These are phyloP conservation scores for Nemophila menziesii DNA, from an alignment of 257 asterid genomes.

Conservation along the genomic window DNA sequence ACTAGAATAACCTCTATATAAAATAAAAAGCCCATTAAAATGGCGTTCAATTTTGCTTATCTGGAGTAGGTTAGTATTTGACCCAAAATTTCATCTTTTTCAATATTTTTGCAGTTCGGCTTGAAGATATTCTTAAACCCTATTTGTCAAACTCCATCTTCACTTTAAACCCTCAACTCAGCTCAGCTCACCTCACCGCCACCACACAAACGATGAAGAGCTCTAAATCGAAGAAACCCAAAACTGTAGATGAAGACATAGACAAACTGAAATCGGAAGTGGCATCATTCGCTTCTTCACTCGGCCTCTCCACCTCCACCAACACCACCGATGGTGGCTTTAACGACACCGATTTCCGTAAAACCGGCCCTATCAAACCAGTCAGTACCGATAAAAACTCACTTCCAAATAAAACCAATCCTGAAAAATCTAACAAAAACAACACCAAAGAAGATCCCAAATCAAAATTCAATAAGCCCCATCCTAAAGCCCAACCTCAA, in stretches of 20 bases:
- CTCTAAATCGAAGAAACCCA: conserved; percentile 18
- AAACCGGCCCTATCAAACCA: conserved; percentile 41
- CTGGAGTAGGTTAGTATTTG: too few species aligned
- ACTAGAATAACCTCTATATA: too few species aligned
- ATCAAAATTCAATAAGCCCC: background rate
- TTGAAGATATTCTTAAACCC: too few species aligned
- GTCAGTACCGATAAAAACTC: too few species aligned
- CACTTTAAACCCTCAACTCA: background rate
- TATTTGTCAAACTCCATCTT: background rate
- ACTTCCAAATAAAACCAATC: conserved; percentile 4
- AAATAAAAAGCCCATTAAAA: too few species aligned
- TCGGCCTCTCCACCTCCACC: conserved; percentile 43
- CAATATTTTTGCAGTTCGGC: too few species aligned
- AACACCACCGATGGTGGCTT: conserved; percentile 46
- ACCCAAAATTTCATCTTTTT: too few species aligned
- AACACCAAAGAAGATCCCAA: background rate
- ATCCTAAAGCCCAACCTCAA: background rate
- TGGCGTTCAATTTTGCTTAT: too few species aligned
- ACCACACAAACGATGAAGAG: conserved; percentile 1
- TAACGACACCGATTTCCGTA: conserved; percentile 79
- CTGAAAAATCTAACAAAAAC: background rate
- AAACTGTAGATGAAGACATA: conserved; percentile 14
- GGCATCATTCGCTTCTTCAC: conserved; percentile 76
- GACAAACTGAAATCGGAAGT: conserved; percentile 47
- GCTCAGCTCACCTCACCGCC: background rate